Evolutionary conservation across 148 eudicot species (phyloP), one percentile per base, ranked within the genome.

Genomic region (Dianthus caryophyllus): DNA sequence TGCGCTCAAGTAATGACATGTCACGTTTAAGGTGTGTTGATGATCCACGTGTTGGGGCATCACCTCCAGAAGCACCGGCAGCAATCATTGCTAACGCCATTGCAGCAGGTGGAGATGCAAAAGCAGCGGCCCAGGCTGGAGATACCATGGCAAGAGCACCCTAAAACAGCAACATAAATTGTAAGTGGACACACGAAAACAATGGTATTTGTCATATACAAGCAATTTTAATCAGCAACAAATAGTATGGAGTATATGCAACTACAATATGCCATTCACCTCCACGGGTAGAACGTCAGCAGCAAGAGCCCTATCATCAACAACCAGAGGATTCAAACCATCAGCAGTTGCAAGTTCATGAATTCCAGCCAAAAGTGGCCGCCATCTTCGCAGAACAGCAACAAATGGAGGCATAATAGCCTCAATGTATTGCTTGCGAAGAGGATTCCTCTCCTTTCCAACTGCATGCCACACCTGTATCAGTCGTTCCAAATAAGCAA

Each of bases 61-160:
- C 99, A 18, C 97, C 99, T 43, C 97, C 96, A 70, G 89, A 91
- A 66, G 99, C 96, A 71, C 99, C 99, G 68, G 99, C 99, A 65
- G 96, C 99, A 75, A 95, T 84, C 99, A 95, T 95, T 63, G 99
- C 97, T 72, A 95, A 75, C 66, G 97, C 96, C 99, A 95, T 83
- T 67, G 96, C 97, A 73, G 96, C 96, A 62, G 99, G 99, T 31
- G 99, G 99, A 65, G 99, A 95, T 15, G 99, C 99, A 85, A 95
- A 95, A 80, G 99, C 85, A 71, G 97, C 97, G 71, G 99, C 99
- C 99, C 99, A 95, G 69, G 84, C 84, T 61, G 90, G 91, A 67
- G 96, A 84, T 68, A 86, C 82, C 99, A 95, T 90, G 70, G 96
- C 85, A 81, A 95, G 86, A 79, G 99, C 99, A 83, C 93, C 91